Percentiles rank a stretch among this genome's conserved stretches.
Evolutionary conservation across 2,329 filamentous ascomycete genomes (phyloP).

Genomic region (Cladosporium sp.): DNA sequence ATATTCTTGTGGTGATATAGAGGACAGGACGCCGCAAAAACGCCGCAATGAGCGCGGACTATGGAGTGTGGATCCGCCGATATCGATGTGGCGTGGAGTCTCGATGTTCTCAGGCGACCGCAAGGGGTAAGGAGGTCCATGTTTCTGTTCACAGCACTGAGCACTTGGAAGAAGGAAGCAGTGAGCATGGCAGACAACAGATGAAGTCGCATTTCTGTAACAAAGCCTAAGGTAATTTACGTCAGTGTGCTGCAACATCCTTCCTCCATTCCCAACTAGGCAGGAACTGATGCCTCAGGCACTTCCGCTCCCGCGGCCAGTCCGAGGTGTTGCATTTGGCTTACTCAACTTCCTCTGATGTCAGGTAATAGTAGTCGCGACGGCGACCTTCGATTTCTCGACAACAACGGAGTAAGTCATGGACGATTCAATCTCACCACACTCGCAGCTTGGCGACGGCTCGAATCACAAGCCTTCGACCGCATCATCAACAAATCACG

Average conservation of each 20-base stretch:
- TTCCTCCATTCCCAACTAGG: too few species aligned
- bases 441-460: slow-evolving; percentile 12
- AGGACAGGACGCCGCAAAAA: slow-evolving; percentile 12
- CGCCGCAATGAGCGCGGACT: slow-evolving; percentile 12
- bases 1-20: neutral
- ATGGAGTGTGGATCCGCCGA: slow-evolving; percentile 14
- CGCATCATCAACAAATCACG: slow-evolving; percentile 10
- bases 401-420: neutral
- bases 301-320: neutral
- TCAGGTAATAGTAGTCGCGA: neutral
- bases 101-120: neutral
- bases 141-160: neutral
- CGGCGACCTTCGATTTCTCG: neutral
- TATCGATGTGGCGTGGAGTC: slow-evolving; percentile 4
- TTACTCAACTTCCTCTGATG: neutral
- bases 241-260: neutral
- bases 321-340: slow-evolving; percentile 12
- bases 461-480: slow-evolving; percentile 2
- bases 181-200: neutral
- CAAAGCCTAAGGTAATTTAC: neutral
- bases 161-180: neutral
- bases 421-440: slow-evolving; percentile 4
- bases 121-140: neutral
- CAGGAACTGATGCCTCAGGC: neutral
- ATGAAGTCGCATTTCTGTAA: neutral